Base-by-base conservation (phyloP, 2,329 filamentous ascomycete genomes). In the Cladosporium sp. region DNA sequence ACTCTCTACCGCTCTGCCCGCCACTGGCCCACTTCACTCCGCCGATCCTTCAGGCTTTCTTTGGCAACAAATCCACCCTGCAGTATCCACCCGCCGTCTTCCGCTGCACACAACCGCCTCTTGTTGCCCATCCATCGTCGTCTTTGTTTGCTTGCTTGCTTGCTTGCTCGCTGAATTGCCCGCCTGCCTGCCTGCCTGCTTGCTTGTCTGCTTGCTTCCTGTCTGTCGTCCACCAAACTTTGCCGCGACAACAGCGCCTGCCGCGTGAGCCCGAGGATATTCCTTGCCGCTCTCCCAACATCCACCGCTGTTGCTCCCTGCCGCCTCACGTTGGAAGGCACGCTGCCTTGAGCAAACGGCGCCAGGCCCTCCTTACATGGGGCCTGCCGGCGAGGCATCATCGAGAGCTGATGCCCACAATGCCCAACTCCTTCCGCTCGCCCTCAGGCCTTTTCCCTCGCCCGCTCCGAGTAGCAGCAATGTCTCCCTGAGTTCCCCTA, bases 401-500 rank as follows among this genome's bases (percentile, higher is more conserved):
- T 47, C 36, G 34, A 45, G 32, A 43, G 39, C 41, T 47, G 50
- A 52, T 54, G 52, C 36, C 45, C 43, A 43, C 17, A 38, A 43
- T 45, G 37, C 44, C 27, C 22, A 27, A 27, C 37, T 41, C 38
- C 37, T 48, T 20, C 45, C 45, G 18, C 37, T 32, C 37, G 24
- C 24, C 37, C 30, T 52, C 18, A 30, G 38, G 15, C 43, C 53
- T 6, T 50, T 56, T 30, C 54, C 56, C 19, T 58, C 56, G 38
- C 54, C 56, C 19, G 56, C 56, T 32, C 56, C 54, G 20, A 54
- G 51, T 20, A 54, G 43, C 47, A 51, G 49, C 47, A 49, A 47
- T 39, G 29, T 13, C 22, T 50, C 48, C 34, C 42, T 56, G 34
- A 45, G 54, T 34, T 54, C 54, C 34, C 52, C 55, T 18, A 54